phyloP scores from a whole-genome alignment of 495 filamentous ascomycete species.

The Penicillium pulvis region DNA sequence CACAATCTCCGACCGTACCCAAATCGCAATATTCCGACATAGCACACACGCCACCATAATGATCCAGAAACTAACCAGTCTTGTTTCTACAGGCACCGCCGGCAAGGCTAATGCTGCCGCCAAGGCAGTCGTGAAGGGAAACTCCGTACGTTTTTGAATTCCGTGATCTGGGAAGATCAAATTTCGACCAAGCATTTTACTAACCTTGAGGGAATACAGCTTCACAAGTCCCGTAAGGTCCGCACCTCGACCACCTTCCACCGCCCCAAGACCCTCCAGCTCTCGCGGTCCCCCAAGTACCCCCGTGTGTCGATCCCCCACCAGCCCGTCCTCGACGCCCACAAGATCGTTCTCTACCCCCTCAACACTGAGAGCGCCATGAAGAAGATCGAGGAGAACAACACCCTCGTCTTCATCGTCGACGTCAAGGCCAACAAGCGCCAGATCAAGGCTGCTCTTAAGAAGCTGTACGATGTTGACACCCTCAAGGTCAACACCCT shows the following conservation, averaged over 20 bases:
- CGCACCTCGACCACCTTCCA: slow-evolving; percentile 94
- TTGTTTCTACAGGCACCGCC: slow-evolving; percentile 55
- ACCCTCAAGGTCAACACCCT: slow-evolving; percentile 98
- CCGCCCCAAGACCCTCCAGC: slow-evolving; percentile 90
- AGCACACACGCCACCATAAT: background rate
- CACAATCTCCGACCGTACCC: slow-evolving; percentile 5
- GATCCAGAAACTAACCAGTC: slow-evolving; percentile 13
- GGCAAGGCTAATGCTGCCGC: slow-evolving; percentile 86
- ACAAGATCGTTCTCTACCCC: slow-evolving; percentile 81
- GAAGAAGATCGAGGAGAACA: slow-evolving; percentile 99
- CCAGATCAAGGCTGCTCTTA: slow-evolving; percentile 97
- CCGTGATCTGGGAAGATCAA: background rate
- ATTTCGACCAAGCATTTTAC: slow-evolving; percentile 6
- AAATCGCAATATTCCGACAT: slow-evolving; percentile 18
- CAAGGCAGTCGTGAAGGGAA: slow-evolving; percentile 89
- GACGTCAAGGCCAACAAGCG: slow-evolving; percentile 99
- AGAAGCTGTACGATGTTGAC: slow-evolving; percentile 99
- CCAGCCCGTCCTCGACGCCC: slow-evolving; percentile 86
- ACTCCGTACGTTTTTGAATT: slow-evolving; percentile 54
- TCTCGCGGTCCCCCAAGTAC: slow-evolving; percentile 93
- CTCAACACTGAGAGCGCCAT: slow-evolving; percentile 99
- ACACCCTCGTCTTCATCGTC: slow-evolving; percentile 98
- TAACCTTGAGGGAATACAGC: slow-evolving; percentile 17
- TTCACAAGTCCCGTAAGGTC: slow-evolving; percentile 88
- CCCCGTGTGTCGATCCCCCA: slow-evolving; percentile 92